A percentile compares a stretch with the other conserved stretches of the same genome.
Conservation (phyloP, 208 protist genomes). For the Trypanosoma boissoni region DNA sequence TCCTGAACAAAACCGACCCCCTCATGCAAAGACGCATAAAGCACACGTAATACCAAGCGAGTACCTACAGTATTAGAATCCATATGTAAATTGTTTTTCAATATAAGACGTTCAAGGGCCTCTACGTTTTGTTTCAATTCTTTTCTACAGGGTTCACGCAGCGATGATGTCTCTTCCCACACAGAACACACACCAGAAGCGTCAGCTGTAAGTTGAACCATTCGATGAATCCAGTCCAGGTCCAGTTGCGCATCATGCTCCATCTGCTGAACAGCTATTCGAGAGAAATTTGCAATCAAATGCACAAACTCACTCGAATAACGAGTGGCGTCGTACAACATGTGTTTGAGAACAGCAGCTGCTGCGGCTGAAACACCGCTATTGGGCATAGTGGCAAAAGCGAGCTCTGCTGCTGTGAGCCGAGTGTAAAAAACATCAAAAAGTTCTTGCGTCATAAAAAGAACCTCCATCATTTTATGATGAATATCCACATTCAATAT, state of each 20-base stretch:
- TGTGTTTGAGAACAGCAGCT: conserved; percentile 4
- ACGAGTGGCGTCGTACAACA: conserved; percentile 1
- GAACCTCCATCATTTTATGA: not conserved
- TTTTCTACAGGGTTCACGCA: conserved; percentile 4
- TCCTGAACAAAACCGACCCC: too few relatives aligned
- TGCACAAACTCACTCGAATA: conserved; percentile 6
- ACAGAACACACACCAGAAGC: conserved; percentile 1
- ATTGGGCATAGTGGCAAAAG: not conserved
- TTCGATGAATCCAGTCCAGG: not conserved
- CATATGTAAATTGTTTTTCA: too few relatives aligned
- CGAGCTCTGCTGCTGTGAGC: not conserved
- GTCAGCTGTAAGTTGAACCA: conserved; percentile 1
- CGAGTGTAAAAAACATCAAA: conserved; percentile 10
- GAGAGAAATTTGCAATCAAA: conserved; percentile 2
- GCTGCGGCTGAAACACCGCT: conserved; percentile 8
- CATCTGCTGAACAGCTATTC: not conserved
- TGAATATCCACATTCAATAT: not conserved
- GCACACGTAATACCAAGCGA: conserved; percentile 2
- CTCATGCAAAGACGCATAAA: not conserved
- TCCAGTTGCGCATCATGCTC: too few relatives aligned
- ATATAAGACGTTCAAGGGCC: conserved; percentile 13
- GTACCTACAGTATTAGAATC: not conserved
- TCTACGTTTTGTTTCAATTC: conserved; percentile 15
- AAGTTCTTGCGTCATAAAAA: conserved; percentile 6
- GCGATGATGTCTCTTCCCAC: conserved; percentile 8